Evolutionary conservation across 768 basidiomycete species (phyloP).

Genomic region (Panaeolus cyanescens): DNA sequence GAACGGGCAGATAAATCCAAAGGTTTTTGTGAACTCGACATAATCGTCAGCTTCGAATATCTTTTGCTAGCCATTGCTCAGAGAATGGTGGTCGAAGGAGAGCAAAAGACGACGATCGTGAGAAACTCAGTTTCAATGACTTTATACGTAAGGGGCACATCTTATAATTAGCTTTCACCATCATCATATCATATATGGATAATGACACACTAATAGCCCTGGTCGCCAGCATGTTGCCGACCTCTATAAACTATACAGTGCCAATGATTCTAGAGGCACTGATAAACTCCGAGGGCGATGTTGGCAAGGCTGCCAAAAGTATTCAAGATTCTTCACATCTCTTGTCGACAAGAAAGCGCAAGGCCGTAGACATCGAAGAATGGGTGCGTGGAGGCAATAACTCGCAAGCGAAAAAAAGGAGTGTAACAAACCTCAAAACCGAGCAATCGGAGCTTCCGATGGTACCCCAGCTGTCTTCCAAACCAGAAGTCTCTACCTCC

Average conservation of each 20-base stretch:
- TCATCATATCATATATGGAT: too few relatives aligned
- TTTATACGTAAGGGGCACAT: too few relatives aligned
- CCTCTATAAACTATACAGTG: slow-evolving; percentile 30
- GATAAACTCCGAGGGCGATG: slow-evolving; percentile 56
- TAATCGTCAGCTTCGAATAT: too few relatives aligned
- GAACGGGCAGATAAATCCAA: background rate
- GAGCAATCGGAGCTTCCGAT: background rate
- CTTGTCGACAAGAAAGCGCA: slow-evolving; percentile 42
- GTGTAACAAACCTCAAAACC: background rate
- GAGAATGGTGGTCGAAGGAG: too few relatives aligned
- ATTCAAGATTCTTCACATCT: slow-evolving; percentile 29
- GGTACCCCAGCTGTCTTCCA: background rate
- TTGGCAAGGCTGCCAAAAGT: slow-evolving; percentile 46
- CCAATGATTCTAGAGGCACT: slow-evolving; percentile 59
- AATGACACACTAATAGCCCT: slow-evolving; percentile 72
- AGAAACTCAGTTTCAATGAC: too few relatives aligned
- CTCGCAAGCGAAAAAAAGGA: slow-evolving; percentile 16
- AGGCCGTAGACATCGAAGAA: slow-evolving; percentile 46
- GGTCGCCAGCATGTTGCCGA: slow-evolving; percentile 58
- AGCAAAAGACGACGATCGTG: too few relatives aligned
- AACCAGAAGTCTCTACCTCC: slow-evolving; percentile 1
- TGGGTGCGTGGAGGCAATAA: slow-evolving; percentile 47
- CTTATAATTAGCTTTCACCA: too few relatives aligned
- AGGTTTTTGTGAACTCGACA: background rate
- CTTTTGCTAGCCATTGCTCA: too few relatives aligned